These are phyloP conservation scores for Cenococcum geophilum DNA, from an alignment of 495 filamentous ascomycete genomes.

Conservation along the genomic window DNA sequence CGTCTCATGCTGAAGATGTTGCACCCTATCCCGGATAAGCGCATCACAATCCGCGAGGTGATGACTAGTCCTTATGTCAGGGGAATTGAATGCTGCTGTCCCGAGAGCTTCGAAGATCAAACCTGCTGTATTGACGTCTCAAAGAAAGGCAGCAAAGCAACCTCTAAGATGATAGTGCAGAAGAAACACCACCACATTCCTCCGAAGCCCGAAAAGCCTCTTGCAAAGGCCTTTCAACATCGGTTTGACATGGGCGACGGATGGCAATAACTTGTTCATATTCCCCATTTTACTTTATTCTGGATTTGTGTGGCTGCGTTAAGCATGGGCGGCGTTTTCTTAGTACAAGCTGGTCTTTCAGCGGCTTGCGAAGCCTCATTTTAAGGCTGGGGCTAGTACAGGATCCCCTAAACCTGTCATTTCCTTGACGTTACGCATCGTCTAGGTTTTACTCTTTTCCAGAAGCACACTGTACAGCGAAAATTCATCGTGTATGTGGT, in stretches of 20 bases:
- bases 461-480: too few relatives aligned
- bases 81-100: constrained; percentile 61
- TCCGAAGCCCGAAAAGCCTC: constrained; percentile 27
- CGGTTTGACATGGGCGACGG: constrained; percentile 36
- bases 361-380: too few relatives aligned
- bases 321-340: background rate
- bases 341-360: too few relatives aligned
- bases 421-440: too few relatives aligned
- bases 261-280: constrained; percentile 14
- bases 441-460: too few relatives aligned
- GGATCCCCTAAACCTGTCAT: too few relatives aligned
- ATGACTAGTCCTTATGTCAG: constrained; percentile 58
- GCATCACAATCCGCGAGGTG: constrained; percentile 57
- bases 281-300: background rate
- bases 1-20: constrained; percentile 69
- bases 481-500: too few relatives aligned
- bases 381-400: too few relatives aligned
- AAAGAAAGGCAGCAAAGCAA: constrained; percentile 17
- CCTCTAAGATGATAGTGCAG: constrained; percentile 13
- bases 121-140: constrained; percentile 22
- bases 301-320: background rate
- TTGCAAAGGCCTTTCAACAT: constrained; percentile 24
- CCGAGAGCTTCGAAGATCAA: constrained; percentile 36
- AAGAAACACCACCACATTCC: constrained; percentile 32
- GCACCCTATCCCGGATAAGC: constrained; percentile 60